These are phyloP conservation scores for Lachnellula occidentalis DNA, from an alignment of 2,329 filamentous ascomycete genomes.

Conservation along the genomic window DNA sequence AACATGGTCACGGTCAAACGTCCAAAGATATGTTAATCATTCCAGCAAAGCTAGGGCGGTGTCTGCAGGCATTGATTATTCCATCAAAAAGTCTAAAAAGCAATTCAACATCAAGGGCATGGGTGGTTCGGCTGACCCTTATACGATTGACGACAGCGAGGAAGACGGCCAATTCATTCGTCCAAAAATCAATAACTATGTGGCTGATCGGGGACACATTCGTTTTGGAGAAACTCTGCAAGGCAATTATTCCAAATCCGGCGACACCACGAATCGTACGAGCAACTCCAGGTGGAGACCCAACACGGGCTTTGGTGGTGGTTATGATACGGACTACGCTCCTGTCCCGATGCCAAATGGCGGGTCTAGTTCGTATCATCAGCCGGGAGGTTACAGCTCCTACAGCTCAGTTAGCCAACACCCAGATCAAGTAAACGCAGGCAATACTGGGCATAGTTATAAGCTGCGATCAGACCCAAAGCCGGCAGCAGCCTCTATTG, in stretches of 20 bases:
- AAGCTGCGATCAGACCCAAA: background rate
- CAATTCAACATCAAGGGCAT: slow-evolving; percentile 29
- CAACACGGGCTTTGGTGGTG: background rate
- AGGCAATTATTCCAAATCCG: background rate
- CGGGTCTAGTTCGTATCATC: background rate
- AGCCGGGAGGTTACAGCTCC: background rate
- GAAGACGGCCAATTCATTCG: slow-evolving; percentile 27
- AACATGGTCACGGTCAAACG: slow-evolving; percentile 49
- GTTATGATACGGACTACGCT: background rate
- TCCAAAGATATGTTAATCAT: slow-evolving; percentile 44
- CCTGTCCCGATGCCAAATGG: background rate
- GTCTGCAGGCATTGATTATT: slow-evolving; percentile 27
- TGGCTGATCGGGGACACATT: slow-evolving; percentile 14
- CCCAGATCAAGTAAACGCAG: background rate
- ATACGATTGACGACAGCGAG: slow-evolving; percentile 27
- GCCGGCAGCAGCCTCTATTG: background rate
- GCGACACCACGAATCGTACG: background rate
- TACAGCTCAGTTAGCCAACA: background rate
- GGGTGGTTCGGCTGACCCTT: slow-evolving; percentile 24
- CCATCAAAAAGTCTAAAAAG: slow-evolving; percentile 15
- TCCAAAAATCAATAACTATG: slow-evolving; percentile 18
- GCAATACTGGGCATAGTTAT: background rate
- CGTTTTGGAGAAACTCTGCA: slow-evolving; percentile 8
- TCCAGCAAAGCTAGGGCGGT: slow-evolving; percentile 31
- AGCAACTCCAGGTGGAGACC: background rate